phyloP scores from a whole-genome alignment of 23 red algal species.

The Cyanidium caldarium region DNA sequence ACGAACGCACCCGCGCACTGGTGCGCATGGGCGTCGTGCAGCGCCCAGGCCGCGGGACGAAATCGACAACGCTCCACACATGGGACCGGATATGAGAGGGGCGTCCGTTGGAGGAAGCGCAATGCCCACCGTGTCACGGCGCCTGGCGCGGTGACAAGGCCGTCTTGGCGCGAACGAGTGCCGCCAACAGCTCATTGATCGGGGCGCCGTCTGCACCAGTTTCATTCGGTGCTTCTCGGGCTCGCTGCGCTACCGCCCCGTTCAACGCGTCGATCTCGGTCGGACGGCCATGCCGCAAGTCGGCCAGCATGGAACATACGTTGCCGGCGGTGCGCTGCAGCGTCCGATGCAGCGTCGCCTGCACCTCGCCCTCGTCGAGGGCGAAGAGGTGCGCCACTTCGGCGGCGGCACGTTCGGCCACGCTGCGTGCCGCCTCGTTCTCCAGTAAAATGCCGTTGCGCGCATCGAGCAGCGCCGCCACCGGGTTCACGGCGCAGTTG shows the following conservation, averaged over 20 bases:
- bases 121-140: no score
- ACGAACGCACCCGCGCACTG: no score
- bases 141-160: no score
- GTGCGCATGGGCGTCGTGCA: no score
- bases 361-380: background rate
- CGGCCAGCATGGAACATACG: constrained; percentile 6
- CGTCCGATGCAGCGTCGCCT: background rate
- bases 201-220: no score
- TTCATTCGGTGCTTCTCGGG: background rate
- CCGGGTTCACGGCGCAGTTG: constrained; percentile 16
- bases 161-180: background rate
- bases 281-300: background rate
- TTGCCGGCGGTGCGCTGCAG: background rate
- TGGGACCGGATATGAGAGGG: no score
- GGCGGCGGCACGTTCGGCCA: background rate
- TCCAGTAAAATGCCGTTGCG: background rate
- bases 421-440: background rate
- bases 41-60: no score
- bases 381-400: background rate
- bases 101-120: no score
- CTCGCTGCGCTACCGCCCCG: constrained; percentile 1
- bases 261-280: constrained; percentile 19
- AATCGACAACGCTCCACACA: no score
- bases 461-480: background rate
- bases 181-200: background rate